Evolutionary conservation across 2,329 filamentous ascomycete species (phyloP).

Genomic region (Tricladium varicosporioides): DNA sequence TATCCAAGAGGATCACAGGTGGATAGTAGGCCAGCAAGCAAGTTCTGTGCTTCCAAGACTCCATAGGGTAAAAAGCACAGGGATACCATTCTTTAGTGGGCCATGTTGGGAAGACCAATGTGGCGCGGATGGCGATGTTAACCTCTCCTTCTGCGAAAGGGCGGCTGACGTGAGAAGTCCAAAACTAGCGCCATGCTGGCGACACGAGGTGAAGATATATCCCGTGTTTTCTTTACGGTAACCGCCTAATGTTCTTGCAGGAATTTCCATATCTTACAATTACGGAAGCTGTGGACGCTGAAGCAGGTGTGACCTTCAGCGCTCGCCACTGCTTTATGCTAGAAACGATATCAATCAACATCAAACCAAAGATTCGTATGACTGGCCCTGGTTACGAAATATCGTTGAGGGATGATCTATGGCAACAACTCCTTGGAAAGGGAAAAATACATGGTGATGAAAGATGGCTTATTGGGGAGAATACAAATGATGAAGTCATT

Average conservation of each 20-base stretch:
- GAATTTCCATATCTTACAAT: slow-evolving; percentile 51
- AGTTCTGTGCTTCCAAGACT: slow-evolving; percentile 40
- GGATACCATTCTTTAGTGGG: slow-evolving; percentile 53
- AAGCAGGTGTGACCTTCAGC: slow-evolving; percentile 44
- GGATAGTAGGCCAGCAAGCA: slow-evolving; percentile 46
- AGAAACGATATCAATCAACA: slow-evolving; percentile 44
- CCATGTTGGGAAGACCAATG: slow-evolving; percentile 50
- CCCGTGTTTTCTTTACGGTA: neutral
- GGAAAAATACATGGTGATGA: slow-evolving; percentile 59
- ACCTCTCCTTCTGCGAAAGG: slow-evolving; percentile 25
- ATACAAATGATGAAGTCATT: slow-evolving; percentile 47
- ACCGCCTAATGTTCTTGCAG: slow-evolving; percentile 22
- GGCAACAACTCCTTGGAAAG: slow-evolving; percentile 47
- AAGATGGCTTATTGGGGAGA: slow-evolving; percentile 61
- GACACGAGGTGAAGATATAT: slow-evolving; percentile 40
- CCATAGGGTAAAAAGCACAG: slow-evolving; percentile 48
- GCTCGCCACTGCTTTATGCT: slow-evolving; percentile 48
- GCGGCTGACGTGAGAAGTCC: slow-evolving; percentile 28
- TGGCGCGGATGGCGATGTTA: slow-evolving; percentile 32
- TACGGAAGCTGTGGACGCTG: slow-evolving; percentile 43
- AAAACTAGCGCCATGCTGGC: slow-evolving; percentile 48
- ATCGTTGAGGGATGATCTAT: slow-evolving; percentile 43
- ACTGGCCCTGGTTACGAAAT: slow-evolving; percentile 36
- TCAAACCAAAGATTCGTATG: slow-evolving; percentile 37
- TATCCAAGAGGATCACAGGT: slow-evolving; percentile 54